Conservation (phyloP, 345 rosid genomes). For the Acer campestre region DNA sequence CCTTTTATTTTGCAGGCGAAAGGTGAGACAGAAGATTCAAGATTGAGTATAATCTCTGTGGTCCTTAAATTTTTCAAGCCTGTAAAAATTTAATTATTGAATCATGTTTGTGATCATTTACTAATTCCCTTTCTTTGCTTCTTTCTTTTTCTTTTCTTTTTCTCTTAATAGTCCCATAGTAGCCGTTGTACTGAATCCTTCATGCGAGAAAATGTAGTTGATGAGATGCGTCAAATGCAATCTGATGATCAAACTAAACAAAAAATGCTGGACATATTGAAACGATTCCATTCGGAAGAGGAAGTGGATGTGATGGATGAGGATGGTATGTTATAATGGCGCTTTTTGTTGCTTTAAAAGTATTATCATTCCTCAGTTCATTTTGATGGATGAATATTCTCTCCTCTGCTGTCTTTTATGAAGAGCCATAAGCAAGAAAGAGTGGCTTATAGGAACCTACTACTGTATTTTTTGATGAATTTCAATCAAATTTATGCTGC, state of each 20-base stretch:
- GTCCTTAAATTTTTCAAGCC: no score
- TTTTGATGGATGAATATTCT: background rate
- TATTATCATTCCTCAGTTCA: background rate
- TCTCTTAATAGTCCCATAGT: conserved; percentile 65
- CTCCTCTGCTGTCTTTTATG: background rate
- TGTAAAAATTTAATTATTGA: background rate
- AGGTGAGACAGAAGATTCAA: no score
- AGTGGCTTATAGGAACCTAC: background rate
- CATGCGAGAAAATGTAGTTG: conserved; percentile 85
- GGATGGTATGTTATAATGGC: conserved; percentile 31
- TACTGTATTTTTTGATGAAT: background rate
- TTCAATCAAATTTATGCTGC: background rate
- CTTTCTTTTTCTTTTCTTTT: background rate
- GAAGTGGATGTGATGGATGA: conserved; percentile 55
- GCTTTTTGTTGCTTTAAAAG: background rate
- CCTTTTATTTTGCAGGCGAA: background rate
- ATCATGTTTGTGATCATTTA: background rate
- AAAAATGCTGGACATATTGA: conserved; percentile 82
- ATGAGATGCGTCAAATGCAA: conserved; percentile 66
- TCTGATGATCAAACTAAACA: conserved; percentile 60
- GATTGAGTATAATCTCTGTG: no score
- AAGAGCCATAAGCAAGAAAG: background rate
- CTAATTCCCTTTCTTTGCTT: background rate
- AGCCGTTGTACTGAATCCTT: conserved; percentile 88
- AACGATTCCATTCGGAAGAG: conserved; percentile 67